These are phyloP conservation scores for Debaryomyces sp. DNA, from an alignment of 1,139 yeast genomes.

Conservation along the genomic window DNA sequence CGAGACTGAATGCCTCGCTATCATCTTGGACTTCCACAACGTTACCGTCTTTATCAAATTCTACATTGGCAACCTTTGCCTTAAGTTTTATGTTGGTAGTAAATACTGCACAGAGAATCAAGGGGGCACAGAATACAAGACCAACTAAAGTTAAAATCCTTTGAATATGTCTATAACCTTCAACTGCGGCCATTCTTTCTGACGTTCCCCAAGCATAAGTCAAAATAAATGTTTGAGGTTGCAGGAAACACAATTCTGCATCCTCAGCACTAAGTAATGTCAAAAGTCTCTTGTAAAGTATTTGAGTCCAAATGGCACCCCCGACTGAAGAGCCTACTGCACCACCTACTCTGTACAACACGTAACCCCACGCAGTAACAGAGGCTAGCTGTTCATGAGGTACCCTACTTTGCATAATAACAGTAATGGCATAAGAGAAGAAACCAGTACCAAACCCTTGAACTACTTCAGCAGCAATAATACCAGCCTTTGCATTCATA, in stretches of 20 bases:
- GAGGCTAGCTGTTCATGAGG: conserved; percentile 44
- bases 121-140: conserved; percentile 35
- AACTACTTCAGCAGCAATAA: conserved; percentile 35
- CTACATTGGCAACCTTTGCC: not conserved
- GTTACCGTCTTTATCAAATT: not conserved
- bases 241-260: conserved; percentile 20
- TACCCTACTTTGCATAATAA: conserved; percentile 37
- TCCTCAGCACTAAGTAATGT: conserved; percentile 17
- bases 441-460: conserved; percentile 43
- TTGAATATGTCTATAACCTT: conserved; percentile 38
- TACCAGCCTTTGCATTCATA: conserved; percentile 30
- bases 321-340: conserved; percentile 40
- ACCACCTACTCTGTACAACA: conserved; percentile 38
- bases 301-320: conserved; percentile 44
- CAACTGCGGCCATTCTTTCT: conserved; percentile 32
- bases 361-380: conserved; percentile 33
- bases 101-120: conserved; percentile 32
- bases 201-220: conserved; percentile 34
- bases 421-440: conserved; percentile 38
- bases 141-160: conserved; percentile 34
- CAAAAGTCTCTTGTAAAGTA: conserved; percentile 21
- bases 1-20: not conserved
- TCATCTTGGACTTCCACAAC: not conserved
- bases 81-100: conserved; percentile 11
- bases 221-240: conserved; percentile 1